Conservation (phyloP, 345 rosid genomes). For the Mangifera indica region DNA sequence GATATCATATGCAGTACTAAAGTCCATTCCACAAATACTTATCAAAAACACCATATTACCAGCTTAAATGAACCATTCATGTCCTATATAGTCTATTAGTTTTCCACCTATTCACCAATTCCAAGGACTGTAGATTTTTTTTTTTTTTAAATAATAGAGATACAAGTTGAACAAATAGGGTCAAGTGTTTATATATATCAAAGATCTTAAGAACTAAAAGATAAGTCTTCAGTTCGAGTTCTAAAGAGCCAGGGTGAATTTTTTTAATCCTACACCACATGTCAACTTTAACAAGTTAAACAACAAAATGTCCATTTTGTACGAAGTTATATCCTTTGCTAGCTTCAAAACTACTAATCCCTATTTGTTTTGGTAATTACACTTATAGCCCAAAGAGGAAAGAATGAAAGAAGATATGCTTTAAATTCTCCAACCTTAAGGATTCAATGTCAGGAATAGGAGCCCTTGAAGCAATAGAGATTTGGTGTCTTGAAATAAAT, state of each 20-base stretch:
- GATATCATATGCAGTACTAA: slow-evolving; percentile 12
- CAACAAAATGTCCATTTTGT: not conserved
- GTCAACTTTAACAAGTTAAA: not conserved
- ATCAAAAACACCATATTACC: slow-evolving; percentile 1
- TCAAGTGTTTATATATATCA: not conserved
- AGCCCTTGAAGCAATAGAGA: not conserved
- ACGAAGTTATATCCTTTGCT: not conserved
- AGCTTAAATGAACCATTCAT: not conserved
- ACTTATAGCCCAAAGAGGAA: not conserved
- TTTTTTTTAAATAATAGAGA: not conserved
- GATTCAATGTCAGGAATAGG: not conserved
- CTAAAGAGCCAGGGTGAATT: not conserved
- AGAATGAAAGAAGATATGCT: not conserved
- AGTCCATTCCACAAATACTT: slow-evolving; percentile 2
- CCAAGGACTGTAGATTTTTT: not conserved
- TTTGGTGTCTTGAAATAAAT: not conserved
- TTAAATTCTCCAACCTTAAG: not conserved
- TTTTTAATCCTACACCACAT: too few species aligned
- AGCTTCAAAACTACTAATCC: not conserved
- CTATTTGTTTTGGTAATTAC: not conserved
- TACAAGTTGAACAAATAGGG: not conserved
- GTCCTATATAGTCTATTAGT: not conserved
- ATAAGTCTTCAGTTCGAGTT: not conserved
- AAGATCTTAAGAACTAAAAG: not conserved
- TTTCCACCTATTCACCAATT: slow-evolving; percentile 1